phyloP scores from a whole-genome alignment of 2,329 filamentous ascomycete species.

The Fusarium poae region DNA sequence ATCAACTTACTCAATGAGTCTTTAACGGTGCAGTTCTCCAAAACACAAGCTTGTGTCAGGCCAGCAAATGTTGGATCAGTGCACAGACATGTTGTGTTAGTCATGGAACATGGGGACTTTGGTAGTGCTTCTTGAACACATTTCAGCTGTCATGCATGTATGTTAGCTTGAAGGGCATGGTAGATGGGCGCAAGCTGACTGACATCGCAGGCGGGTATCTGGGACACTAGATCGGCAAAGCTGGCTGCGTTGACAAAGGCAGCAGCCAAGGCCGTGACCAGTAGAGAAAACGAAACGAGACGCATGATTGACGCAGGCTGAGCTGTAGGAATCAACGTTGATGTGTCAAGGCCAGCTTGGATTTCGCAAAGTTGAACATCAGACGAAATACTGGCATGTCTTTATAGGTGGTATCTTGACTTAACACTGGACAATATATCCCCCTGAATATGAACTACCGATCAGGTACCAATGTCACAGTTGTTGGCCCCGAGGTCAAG shows the following conservation, averaged over 20 bases:
- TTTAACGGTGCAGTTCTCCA: constrained; percentile 31
- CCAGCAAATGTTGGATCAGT: constrained; percentile 33
- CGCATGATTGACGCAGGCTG: constrained; percentile 18
- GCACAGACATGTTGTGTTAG: constrained; percentile 36
- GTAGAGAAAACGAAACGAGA: constrained; percentile 22
- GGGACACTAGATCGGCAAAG: constrained; percentile 29
- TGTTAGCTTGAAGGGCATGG: constrained; percentile 4
- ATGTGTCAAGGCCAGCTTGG: constrained; percentile 1
- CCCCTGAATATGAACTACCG: constrained; percentile 31
- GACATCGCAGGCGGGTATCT: constrained; percentile 32
- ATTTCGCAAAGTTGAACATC: background rate
- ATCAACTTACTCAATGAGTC: constrained; percentile 29
- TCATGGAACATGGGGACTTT: constrained; percentile 28
- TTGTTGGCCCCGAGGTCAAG: background rate
- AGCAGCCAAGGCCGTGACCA: constrained; percentile 3
- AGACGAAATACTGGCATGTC: background rate
- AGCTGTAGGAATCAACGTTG: background rate
- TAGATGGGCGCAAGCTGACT: background rate
- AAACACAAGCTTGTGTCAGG: constrained; percentile 30
- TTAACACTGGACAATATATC: background rate
- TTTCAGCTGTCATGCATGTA: constrained; percentile 21
- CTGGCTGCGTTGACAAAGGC: constrained; percentile 26
- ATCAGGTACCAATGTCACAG: background rate
- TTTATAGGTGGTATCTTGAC: constrained; percentile 2
- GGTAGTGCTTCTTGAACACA: constrained; percentile 29